Conservation (phyloP, 805 yeast genomes). For the Candida peoriensis region DNA sequence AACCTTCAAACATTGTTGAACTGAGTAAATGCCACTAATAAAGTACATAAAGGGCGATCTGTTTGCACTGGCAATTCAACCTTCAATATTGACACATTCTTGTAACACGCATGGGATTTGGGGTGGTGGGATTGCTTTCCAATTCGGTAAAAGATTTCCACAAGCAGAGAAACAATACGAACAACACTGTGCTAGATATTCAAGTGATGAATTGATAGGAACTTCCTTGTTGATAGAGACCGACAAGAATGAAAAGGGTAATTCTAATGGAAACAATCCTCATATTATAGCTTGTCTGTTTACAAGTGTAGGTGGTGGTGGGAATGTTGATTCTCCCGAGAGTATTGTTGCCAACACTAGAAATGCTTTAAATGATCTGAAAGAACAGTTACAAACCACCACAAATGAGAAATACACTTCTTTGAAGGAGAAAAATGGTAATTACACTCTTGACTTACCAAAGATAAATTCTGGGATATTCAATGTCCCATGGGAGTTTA, state of each 20-base stretch:
- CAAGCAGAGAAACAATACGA: constrained; percentile 46
- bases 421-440: constrained; percentile 6
- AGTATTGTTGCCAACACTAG: constrained; percentile 50
- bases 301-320: constrained; percentile 55
- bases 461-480: constrained; percentile 78
- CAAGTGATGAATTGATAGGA: constrained; percentile 43
- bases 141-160: constrained; percentile 50
- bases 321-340: constrained; percentile 33
- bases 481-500: constrained; percentile 70
- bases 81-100: constrained; percentile 63
- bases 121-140: constrained; percentile 82
- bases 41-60: constrained; percentile 54
- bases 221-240: constrained; percentile 42
- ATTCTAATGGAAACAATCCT: constrained; percentile 19
- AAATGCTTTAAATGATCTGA: constrained; percentile 43
- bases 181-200: constrained; percentile 18
- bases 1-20: too few relatives aligned
- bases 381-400: constrained; percentile 27
- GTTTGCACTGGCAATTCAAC: constrained; percentile 32
- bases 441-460: constrained; percentile 53
- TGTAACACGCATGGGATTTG: constrained; percentile 76
- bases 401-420: neutral
- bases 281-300: constrained; percentile 56
- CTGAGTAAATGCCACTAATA: too few relatives aligned
- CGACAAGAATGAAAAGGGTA: constrained; percentile 27